phyloP scores from a whole-genome alignment of 164 flowering plant species.

The Nelumbo lutea region DNA sequence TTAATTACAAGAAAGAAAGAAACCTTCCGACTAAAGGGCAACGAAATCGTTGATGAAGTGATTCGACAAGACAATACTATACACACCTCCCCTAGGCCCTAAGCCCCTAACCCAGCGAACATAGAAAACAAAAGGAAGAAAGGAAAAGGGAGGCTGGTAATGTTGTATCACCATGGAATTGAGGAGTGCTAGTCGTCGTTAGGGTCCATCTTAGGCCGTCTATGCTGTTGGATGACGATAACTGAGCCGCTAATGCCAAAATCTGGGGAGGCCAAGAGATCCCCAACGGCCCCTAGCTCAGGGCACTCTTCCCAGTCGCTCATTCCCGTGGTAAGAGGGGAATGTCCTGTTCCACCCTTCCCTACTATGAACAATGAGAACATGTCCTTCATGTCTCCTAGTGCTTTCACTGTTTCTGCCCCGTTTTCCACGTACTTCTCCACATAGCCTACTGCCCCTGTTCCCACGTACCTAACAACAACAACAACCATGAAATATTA shows the following conservation, averaged over 20 bases:
- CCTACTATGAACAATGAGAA: constrained; percentile 65
- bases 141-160: too few species aligned
- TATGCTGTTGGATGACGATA: constrained; percentile 57
- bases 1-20: too few species aligned
- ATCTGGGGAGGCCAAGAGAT: constrained; percentile 73
- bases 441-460: constrained; percentile 44
- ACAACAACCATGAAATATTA: neutral
- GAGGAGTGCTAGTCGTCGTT: constrained; percentile 1
- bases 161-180: too few species aligned
- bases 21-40: too few species aligned
- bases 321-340: constrained; percentile 50
- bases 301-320: constrained; percentile 90
- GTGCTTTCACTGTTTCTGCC: constrained; percentile 35
- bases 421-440: constrained; percentile 52
- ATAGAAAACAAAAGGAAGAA: too few species aligned
- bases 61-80: too few species aligned
- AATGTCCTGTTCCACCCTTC: constrained; percentile 40
- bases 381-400: constrained; percentile 48
- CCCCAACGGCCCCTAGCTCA: constrained; percentile 71
- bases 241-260: constrained; percentile 48
- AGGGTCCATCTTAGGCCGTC: constrained; percentile 7
- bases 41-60: too few species aligned
- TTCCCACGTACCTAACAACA: constrained; percentile 39
- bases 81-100: too few species aligned
- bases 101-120: too few species aligned